Conservation (phyloP, 2,329 filamentous ascomycete genomes). For the Pseudogymnoascus sp. region DNA sequence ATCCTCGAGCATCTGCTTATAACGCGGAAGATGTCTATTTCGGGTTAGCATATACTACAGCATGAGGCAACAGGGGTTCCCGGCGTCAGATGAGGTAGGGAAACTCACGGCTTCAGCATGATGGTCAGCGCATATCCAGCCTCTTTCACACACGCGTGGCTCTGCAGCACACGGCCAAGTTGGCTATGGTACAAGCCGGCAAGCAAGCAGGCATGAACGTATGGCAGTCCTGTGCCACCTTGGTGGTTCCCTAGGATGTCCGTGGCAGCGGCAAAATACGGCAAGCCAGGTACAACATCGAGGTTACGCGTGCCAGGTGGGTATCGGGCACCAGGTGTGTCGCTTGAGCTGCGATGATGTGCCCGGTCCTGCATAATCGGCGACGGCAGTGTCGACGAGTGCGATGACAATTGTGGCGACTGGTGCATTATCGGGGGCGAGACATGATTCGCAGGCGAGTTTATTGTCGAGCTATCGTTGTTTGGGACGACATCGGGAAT, state of each 20-base stretch:
- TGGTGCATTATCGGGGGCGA: constrained; percentile 30
- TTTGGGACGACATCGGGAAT: constrained; percentile 50
- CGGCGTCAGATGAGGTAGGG: background rate
- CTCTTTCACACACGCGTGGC: constrained; percentile 54
- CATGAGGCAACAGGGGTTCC: background rate
- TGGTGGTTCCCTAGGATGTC: constrained; percentile 77
- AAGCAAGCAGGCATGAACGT: constrained; percentile 77
- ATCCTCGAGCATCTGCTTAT: background rate
- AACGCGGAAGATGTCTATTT: background rate
- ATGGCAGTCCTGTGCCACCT: constrained; percentile 71
- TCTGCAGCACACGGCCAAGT: constrained; percentile 76
- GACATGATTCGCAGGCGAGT: background rate
- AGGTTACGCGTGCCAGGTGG: constrained; percentile 47
- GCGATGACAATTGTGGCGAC: constrained; percentile 38
- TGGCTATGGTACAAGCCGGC: constrained; percentile 86
- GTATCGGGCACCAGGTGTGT: constrained; percentile 12
- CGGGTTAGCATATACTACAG: background rate
- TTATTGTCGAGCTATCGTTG: background rate
- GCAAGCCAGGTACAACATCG: constrained; percentile 78
- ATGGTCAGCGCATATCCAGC: constrained; percentile 55
- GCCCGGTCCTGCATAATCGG: background rate
- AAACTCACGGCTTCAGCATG: constrained; percentile 55
- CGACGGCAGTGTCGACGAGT: background rate
- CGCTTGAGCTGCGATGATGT: background rate
- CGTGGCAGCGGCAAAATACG: constrained; percentile 79